Percentiles rank a stretch among this genome's conserved stretches.
Conservation (phyloP, 2,329 filamentous ascomycete species). For the Phaeophleospora eucalypticola region DNA sequence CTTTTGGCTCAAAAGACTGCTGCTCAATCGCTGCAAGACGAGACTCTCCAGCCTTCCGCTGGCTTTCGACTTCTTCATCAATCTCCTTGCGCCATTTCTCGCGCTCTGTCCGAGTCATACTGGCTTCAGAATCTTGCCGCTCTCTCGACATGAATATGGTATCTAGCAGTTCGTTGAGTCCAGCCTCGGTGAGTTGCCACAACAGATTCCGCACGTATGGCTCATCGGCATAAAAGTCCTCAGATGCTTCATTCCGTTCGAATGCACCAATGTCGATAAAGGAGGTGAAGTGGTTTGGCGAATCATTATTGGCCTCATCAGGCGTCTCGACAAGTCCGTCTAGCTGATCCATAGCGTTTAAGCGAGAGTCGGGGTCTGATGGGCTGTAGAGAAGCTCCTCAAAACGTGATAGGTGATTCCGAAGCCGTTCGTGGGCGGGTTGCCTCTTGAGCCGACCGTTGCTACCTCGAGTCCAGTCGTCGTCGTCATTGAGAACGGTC, state of each 20-base stretch:
- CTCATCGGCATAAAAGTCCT: constrained; percentile 8
- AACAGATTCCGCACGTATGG: constrained; percentile 65
- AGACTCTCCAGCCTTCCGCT: neutral
- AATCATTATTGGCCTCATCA: neutral
- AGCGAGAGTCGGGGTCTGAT: neutral
- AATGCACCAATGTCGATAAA: neutral
- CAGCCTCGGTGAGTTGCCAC: constrained; percentile 86
- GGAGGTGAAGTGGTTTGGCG: neutral
- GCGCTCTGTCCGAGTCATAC: constrained; percentile 59
- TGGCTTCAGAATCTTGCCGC: constrained; percentile 66
- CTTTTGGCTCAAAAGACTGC: neutral
- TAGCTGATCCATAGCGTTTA: neutral
- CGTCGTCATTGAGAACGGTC: constrained; percentile 54
- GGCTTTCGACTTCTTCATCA: constrained; percentile 25
- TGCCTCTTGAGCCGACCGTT: neutral
- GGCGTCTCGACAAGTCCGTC: neutral
- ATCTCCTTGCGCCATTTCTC: constrained; percentile 49
- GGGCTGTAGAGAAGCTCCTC: constrained; percentile 29
- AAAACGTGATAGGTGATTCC: constrained; percentile 19
- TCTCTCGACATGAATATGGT: constrained; percentile 79
- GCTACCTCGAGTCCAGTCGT: constrained; percentile 26
- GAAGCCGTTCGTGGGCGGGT: constrained; percentile 18
- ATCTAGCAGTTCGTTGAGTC: constrained; percentile 88
- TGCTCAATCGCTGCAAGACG: neutral
- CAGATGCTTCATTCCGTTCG: neutral